phyloP scores from a whole-genome alignment of 2,329 filamentous ascomycete species.

The Colletotrichum sublineola region DNA sequence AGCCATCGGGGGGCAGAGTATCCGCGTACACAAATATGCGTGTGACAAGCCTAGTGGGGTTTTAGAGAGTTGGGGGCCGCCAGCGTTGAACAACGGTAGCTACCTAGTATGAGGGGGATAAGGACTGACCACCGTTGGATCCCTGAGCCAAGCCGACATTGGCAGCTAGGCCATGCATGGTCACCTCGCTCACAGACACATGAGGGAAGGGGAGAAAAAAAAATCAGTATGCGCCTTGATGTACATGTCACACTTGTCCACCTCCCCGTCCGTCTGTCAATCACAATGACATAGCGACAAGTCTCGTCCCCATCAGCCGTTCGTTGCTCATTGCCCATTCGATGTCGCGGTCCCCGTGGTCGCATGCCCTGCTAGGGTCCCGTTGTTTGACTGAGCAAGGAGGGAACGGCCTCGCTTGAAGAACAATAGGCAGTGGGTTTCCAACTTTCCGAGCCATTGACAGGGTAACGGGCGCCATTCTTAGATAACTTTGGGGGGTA shows the following conservation, averaged over 20 bases:
- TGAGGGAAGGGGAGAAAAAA: too few relatives aligned
- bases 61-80: slow-evolving; percentile 16
- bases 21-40: slow-evolving; percentile 6
- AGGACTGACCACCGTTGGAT: slow-evolving; percentile 22
- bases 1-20: slow-evolving; percentile 10
- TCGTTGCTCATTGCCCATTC: too few relatives aligned
- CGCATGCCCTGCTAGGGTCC: slow-evolving; percentile 30
- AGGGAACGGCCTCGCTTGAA: background rate
- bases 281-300: background rate
- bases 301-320: background rate
- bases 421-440: background rate
- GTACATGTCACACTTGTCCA: background rate
- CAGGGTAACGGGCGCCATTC: slow-evolving; percentile 38
- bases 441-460: slow-evolving; percentile 32
- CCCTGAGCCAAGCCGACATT: slow-evolving; percentile 19
- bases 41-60: slow-evolving; percentile 34
- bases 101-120: too few relatives aligned
- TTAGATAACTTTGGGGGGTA: background rate
- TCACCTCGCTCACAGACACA: background rate
- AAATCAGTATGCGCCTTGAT: too few relatives aligned
- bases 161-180: slow-evolving; percentile 17
- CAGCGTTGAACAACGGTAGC: background rate
- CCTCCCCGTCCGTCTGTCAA: slow-evolving; percentile 4
- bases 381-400: slow-evolving; percentile 30
- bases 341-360: too few relatives aligned